Conservation (phyloP, 1,284 basidiomycete species). For the Vanrija humicola region DNA sequence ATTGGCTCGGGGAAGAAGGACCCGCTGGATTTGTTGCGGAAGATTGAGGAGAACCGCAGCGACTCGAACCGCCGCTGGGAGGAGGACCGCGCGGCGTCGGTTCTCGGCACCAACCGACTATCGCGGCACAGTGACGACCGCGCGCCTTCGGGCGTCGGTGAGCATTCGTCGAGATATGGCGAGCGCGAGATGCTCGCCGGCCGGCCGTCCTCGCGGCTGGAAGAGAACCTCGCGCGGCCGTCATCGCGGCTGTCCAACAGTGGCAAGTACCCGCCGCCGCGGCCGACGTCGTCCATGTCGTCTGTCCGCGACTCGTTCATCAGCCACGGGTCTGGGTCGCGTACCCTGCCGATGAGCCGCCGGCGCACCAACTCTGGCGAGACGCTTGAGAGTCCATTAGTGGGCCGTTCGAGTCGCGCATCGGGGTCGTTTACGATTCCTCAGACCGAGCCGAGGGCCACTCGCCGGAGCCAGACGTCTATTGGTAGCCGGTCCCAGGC, state of each 20-base stretch:
- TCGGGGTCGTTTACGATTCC: not conserved
- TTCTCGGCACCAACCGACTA: constrained; percentile 15
- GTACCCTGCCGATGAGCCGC: not conserved
- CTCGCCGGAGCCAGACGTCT: constrained; percentile 15
- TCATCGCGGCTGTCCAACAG: not conserved
- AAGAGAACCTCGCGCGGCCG: not conserved
- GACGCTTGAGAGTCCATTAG: constrained; percentile 14
- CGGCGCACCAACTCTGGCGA: not conserved
- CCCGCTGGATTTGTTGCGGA: constrained; percentile 36
- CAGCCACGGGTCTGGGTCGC: not conserved
- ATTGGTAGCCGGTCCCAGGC: constrained; percentile 2
- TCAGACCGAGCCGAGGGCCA: constrained; percentile 5
- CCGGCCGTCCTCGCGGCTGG: constrained; percentile 7
- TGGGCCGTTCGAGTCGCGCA: constrained; percentile 10
- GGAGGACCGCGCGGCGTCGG: constrained; percentile 27
- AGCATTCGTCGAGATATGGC: constrained; percentile 6
- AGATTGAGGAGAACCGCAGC: constrained; percentile 32
- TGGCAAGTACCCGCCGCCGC: not conserved
- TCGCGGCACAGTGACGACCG: constrained; percentile 10
- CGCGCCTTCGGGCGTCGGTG: constrained; percentile 21
- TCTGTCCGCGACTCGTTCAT: constrained; percentile 28
- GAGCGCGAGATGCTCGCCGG: constrained; percentile 11
- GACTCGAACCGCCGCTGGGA: constrained; percentile 36
- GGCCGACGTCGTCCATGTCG: constrained; percentile 36
- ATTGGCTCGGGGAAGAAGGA: constrained; percentile 24